phyloP scores from a whole-genome alignment of 2,329 filamentous ascomycete species.

The Sporothrix pseudoabietina region DNA sequence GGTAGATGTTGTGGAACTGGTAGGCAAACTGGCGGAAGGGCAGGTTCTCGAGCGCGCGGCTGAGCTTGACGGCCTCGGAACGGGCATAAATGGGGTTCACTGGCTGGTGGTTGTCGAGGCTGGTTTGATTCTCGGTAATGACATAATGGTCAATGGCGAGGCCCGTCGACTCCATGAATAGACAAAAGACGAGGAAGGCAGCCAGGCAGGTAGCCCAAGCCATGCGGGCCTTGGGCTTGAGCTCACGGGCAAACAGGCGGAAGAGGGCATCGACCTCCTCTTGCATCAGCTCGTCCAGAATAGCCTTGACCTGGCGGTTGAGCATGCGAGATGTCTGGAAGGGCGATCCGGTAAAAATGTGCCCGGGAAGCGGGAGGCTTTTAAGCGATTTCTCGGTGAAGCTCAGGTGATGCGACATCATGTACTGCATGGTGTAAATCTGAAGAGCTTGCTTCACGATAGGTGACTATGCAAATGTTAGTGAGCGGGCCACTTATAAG shows the following conservation, averaged over 20 bases:
- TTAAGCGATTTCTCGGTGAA: slow-evolving; percentile 51
- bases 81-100: slow-evolving; percentile 38
- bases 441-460: slow-evolving; percentile 58
- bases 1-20: slow-evolving; percentile 62
- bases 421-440: slow-evolving; percentile 60
- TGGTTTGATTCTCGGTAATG: slow-evolving; percentile 54
- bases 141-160: slow-evolving; percentile 56
- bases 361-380: slow-evolving; percentile 46
- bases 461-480: slow-evolving; percentile 42
- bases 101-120: slow-evolving; percentile 45
- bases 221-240: slow-evolving; percentile 56
- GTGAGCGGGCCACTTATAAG: neutral
- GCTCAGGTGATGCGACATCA: slow-evolving; percentile 58
- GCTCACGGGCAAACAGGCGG: slow-evolving; percentile 54
- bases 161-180: slow-evolving; percentile 62
- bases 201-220: slow-evolving; percentile 62
- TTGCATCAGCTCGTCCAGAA: slow-evolving; percentile 58
- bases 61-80: slow-evolving; percentile 50
- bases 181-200: slow-evolving; percentile 58
- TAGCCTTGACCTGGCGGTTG: slow-evolving; percentile 58
- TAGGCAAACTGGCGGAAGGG: slow-evolving; percentile 63
- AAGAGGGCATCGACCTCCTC: slow-evolving; percentile 56
- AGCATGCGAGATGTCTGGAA: slow-evolving; percentile 58
- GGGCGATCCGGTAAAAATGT: slow-evolving; percentile 49
- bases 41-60: slow-evolving; percentile 58